These are phyloP conservation scores for Ascochyta rabiei DNA, from an alignment of 2,329 filamentous ascomycete species.

Conservation along the genomic window DNA sequence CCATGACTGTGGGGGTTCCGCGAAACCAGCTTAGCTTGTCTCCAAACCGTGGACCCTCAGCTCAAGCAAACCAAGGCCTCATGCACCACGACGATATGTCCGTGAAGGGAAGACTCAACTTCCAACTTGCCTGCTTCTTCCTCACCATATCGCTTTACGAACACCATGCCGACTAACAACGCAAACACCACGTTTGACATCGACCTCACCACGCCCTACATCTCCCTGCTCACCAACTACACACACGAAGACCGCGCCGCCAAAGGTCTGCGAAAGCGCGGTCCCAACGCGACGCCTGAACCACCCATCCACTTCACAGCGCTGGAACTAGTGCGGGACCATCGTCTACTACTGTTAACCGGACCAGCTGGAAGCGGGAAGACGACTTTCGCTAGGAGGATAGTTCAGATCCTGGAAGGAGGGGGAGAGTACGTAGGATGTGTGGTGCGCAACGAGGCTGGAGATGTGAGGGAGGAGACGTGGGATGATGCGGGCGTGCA, in stretches of 20 bases:
- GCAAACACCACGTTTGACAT: no score
- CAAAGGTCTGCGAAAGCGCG: not conserved
- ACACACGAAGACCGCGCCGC: conserved; percentile 4
- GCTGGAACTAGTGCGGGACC: not conserved
- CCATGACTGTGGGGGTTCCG: not conserved
- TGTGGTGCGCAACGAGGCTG: not conserved
- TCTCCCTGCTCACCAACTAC: not conserved
- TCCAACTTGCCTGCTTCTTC: no score
- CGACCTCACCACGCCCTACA: not conserved
- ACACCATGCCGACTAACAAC: no score
- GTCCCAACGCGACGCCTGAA: not conserved
- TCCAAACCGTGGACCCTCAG: no score
- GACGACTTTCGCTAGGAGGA: not conserved
- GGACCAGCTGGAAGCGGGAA: not conserved
- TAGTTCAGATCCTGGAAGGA: not conserved
- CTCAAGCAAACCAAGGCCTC: no score
- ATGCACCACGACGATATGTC: no score
- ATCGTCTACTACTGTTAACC: not conserved
- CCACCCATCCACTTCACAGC: conserved; percentile 1
- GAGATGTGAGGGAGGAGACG: not conserved
- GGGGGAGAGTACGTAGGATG: not conserved
- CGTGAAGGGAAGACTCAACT: no score
- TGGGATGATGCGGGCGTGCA: not conserved
- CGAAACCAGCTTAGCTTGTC: no score
- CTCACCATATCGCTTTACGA: no score